A percentile compares a stretch with the other conserved stretches of the same genome.
Conservation (phyloP, 768 basidiomycete genomes). For the Phaeotremella skinneri region DNA sequence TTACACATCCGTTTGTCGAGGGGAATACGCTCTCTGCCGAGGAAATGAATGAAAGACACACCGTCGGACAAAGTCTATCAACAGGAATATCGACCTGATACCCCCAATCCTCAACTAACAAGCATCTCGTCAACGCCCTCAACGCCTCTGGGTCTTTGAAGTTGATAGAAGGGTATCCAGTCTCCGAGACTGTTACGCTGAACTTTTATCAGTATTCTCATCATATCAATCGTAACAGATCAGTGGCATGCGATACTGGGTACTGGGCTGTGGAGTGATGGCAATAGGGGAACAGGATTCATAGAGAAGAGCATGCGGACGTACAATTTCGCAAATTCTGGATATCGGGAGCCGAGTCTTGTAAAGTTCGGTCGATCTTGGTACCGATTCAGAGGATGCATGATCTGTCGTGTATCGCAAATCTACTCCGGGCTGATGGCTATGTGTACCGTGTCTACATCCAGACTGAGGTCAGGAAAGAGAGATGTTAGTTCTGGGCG, state of each 20-base stretch:
- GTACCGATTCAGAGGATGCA: slow-evolving; percentile 59
- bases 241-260: neutral
- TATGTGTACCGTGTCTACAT: too few relatives aligned
- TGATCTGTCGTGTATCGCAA: slow-evolving; percentile 8
- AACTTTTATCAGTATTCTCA: slow-evolving; percentile 29
- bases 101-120: slow-evolving; percentile 72
- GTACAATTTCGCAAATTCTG: slow-evolving; percentile 61
- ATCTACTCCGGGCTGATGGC: too few relatives aligned
- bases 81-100: slow-evolving; percentile 63
- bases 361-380: slow-evolving; percentile 60
- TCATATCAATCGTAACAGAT: slow-evolving; percentile 10
- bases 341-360: slow-evolving; percentile 60
- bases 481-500: too few relatives aligned
- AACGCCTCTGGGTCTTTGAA: slow-evolving; percentile 72
- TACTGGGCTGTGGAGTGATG: neutral
- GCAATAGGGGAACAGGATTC: neutral
- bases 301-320: slow-evolving; percentile 27
- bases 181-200: slow-evolving; percentile 28
- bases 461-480: too few relatives aligned
- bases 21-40: too few relatives aligned
- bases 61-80: slow-evolving; percentile 82
- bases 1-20: too few relatives aligned
- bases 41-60: slow-evolving; percentile 52
- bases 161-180: slow-evolving; percentile 60
- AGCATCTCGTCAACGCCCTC: slow-evolving; percentile 72